Conservation (phyloP, 768 basidiomycete genomes). For the Cystobasidium tubakii region DNA sequence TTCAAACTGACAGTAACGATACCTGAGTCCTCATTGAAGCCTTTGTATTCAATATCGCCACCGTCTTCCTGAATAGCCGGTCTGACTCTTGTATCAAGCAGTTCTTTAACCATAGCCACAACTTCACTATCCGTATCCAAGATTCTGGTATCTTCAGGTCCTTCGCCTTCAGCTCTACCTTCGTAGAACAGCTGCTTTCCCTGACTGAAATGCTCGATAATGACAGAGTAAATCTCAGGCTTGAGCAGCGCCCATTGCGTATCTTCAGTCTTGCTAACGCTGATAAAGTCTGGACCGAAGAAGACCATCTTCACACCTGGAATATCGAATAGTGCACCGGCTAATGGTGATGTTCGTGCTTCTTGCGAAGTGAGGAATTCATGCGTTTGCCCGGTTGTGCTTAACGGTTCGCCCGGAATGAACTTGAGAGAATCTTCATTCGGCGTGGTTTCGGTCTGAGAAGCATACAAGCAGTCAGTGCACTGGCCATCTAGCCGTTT, state of each 20-base stretch:
- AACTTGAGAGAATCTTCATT: conserved; percentile 98
- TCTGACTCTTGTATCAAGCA: conserved; percentile 86
- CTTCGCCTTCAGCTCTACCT: conserved; percentile 59
- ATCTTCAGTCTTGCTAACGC: conserved; percentile 82
- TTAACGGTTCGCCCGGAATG: conserved; percentile 83
- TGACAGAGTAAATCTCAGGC: conserved; percentile 87
- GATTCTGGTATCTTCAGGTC: conserved; percentile 73
- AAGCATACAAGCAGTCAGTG: conserved; percentile 58
- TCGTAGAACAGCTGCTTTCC: conserved; percentile 77
- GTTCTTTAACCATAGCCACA: conserved; percentile 97
- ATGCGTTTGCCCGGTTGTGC: conserved; percentile 73
- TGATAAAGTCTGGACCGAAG: conserved; percentile 97
- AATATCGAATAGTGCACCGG: conserved; percentile 86
- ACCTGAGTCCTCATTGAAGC: conserved; percentile 71
- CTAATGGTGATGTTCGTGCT: conserved; percentile 85
- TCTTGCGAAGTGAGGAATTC: conserved; percentile 88
- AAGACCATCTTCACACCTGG: conserved; percentile 84
- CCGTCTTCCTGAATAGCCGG: conserved; percentile 99
- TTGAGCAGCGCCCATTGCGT: conserved; percentile 83
- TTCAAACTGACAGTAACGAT: conserved; percentile 84
- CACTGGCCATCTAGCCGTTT: not conserved
- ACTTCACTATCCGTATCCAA: conserved; percentile 91
- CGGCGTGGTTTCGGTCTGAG: conserved; percentile 94
- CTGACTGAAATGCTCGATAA: conserved; percentile 98
- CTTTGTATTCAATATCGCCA: conserved; percentile 92